Evolutionary conservation across 2,329 filamentous ascomycete genomes (phyloP), one percentile per base, ranked within the genome.

Genomic region (Xylaria sp.): DNA sequence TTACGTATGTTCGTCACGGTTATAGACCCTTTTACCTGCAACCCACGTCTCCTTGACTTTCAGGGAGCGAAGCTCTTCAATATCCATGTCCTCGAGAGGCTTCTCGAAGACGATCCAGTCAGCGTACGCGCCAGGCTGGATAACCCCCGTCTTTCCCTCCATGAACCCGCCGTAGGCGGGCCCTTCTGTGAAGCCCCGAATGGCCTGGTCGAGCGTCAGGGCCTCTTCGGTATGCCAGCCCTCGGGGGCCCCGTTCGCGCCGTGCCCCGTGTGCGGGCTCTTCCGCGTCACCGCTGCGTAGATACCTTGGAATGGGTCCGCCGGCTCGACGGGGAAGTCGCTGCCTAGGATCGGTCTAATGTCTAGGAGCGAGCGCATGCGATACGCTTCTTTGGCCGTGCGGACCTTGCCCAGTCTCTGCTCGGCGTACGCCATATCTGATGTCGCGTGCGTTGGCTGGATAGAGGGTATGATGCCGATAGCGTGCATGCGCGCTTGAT

Each of bases 311-410:
- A 91, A 90, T 1, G 90, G 88, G 73, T 88, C 86, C 0, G 90
- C 86, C 2, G 90, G 90, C 76, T 92, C 90, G 8, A 93, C 90
- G 46, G 91, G 91, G 73, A 92, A 92, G 74, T 92, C 91, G 58
- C 89, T 91, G 2, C 91, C 91, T 1, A 93, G 83, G 0, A 92
- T 80, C 3, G 87, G 87, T 0, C 78, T 78, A 13, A 85, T 76
- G 28, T 85, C 82, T 1, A 91, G 83, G 1, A 92, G 79, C 0
- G 87, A 89, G 12, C 82, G 82, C 90, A 92, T 92, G 25, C 89
- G 84, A 78, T 93, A 93, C 1, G 90, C 90, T 69, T 88, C 87
- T 15, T 80, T 74, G 20, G 77, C 76, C 0, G 87, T 87, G 25
- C 91, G 86, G 28, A 84, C 78, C 10, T 76, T 74, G 0, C 90